Evolutionary conservation across 1,139 yeast species (phyloP).

Genomic region (Geotrichum australiense): DNA sequence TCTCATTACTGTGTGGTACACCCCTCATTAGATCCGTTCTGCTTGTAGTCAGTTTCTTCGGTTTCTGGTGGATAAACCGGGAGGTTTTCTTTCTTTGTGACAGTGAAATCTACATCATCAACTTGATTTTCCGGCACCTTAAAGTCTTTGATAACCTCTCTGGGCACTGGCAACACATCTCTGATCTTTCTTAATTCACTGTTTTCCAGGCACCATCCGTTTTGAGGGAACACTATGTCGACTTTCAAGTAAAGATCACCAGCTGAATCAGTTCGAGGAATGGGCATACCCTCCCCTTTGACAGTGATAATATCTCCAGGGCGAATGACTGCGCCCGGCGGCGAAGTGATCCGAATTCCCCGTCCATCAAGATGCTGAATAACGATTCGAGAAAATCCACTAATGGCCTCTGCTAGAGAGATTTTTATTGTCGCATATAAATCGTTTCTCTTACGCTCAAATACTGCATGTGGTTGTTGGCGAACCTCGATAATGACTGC

Average conservation of each 20-base stretch:
- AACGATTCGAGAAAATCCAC: slow-evolving; percentile 67
- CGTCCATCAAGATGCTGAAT: slow-evolving; percentile 81
- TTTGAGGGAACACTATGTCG: slow-evolving; percentile 75
- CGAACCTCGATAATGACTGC: slow-evolving; percentile 61
- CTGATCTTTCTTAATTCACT: slow-evolving; percentile 25
- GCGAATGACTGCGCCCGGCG: slow-evolving; percentile 58
- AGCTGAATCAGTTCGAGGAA: slow-evolving; percentile 38
- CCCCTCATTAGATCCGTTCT: slow-evolving; percentile 10
- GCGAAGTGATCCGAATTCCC: slow-evolving; percentile 56
- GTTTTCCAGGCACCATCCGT: slow-evolving; percentile 35
- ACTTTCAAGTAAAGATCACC: slow-evolving; percentile 75
- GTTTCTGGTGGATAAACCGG: slow-evolving; percentile 13
- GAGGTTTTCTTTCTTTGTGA: slow-evolving; percentile 12
- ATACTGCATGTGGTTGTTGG: slow-evolving; percentile 40
- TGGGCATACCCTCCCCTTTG: slow-evolving; percentile 83
- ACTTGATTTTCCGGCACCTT: slow-evolving; percentile 17
- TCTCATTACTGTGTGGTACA: slow-evolving; percentile 16
- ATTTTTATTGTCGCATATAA: slow-evolving; percentile 54
- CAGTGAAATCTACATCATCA: slow-evolving; percentile 19
- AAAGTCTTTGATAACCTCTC: slow-evolving; percentile 9
- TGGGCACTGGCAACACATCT: slow-evolving; percentile 24
- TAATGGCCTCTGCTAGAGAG: slow-evolving; percentile 70
- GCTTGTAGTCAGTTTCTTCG: slow-evolving; percentile 10
- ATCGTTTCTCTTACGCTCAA: slow-evolving; percentile 58
- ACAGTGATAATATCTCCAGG: slow-evolving; percentile 71